Conservation (phyloP, 192 early-diverging fungal genomes). For the Lunasporangiospora selenospora region DNA sequence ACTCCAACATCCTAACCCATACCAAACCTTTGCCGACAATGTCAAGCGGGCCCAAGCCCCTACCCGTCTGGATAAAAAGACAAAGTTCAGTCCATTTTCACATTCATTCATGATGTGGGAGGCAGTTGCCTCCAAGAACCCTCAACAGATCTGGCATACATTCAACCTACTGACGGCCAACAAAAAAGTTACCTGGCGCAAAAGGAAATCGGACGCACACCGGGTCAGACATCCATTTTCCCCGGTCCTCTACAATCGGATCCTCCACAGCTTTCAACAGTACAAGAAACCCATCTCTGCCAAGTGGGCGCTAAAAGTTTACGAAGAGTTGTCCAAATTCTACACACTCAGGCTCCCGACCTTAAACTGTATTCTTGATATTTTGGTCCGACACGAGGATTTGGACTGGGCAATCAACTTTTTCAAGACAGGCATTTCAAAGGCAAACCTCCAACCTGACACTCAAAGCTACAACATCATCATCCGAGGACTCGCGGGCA, state of each 20-base stretch:
- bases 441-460: not conserved
- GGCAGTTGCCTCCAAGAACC: constrained; percentile 14
- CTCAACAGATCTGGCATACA: constrained; percentile 32
- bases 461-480: constrained; percentile 36
- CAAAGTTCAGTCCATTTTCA: not conserved
- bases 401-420: constrained; percentile 12
- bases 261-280: constrained; percentile 17
- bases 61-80: not conserved
- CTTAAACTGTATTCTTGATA: constrained; percentile 28
- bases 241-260: constrained; percentile 13
- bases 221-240: too few species aligned
- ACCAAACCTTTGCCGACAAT: constrained; percentile 43
- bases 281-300: constrained; percentile 5
- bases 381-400: constrained; percentile 23
- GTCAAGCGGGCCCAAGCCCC: constrained; percentile 1
- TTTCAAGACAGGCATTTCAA: constrained; percentile 2
- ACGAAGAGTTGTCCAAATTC: constrained; percentile 29
- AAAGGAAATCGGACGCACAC: too few species aligned
- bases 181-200: too few species aligned
- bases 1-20: constrained; percentile 23
- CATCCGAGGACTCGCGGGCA: constrained; percentile 14
- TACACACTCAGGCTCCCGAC: constrained; percentile 3
- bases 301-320: constrained; percentile 18
- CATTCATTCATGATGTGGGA: constrained; percentile 15
- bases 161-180: constrained; percentile 7